Base-by-base conservation (phyloP, 2,329 filamentous ascomycete genomes). In the Diaporthe vexans region DNA sequence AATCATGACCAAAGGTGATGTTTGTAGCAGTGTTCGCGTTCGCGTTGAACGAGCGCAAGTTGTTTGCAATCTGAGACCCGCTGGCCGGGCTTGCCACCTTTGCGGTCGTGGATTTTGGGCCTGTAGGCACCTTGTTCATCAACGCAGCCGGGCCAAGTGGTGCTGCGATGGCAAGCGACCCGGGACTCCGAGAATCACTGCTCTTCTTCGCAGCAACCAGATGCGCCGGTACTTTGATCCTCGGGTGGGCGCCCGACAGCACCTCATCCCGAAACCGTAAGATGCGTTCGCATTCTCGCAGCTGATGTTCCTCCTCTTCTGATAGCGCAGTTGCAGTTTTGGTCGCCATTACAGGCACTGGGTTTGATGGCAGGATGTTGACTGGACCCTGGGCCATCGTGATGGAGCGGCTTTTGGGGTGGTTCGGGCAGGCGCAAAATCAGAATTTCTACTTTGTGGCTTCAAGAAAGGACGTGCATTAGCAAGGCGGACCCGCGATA, bases 231-330 rank as follows among this genome's bases (percentile, higher is more conserved):
- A 88, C 81, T 81, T 91, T 92, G 83, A 93, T 88, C 79, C 85
- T 88, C 67, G 90, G 88, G 80, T 95, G 93, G 79, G 89, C 91
- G 81, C 95, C 95, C 82, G 94, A 91, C 81, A 97, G 87, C 79
- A 98, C 90, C 78, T 92, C 88, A 86, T 98, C 94, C 83, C 92
- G 93, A 83, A 98, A 92, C 78, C 88, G 90, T 80, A 97, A 83
- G 80, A 98, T 94, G 85, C 93, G 94, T 81, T 93, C 90, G 86
- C 95, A 97, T 84, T 95, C 91, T 79, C 87, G 83, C 67, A 93
- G 84, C 80, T 93, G 90, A 79, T 88, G 85, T 74, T 87, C 81
- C 77, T 90, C 88, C 75, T 88, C 86, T 76, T 87, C 81, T 72
- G 85, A 81, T 48, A 81, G 76, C 59, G 79, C 74, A 78, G 84